Conservation (phyloP, 2,329 filamentous ascomycete genomes). For the Nigrograna mackinnonii region DNA sequence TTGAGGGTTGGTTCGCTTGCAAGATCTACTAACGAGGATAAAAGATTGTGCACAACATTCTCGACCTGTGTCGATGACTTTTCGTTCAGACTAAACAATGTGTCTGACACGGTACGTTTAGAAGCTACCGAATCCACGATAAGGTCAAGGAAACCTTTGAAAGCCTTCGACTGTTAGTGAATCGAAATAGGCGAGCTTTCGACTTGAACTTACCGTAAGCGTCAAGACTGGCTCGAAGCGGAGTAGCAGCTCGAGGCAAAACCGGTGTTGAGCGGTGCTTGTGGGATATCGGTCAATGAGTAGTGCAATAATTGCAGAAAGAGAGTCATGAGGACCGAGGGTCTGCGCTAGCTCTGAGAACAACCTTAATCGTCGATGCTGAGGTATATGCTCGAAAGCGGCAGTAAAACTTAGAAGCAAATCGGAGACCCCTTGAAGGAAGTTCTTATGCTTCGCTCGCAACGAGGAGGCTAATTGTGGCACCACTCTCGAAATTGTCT, state of each 20-base stretch:
- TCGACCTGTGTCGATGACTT: slow-evolving; percentile 43
- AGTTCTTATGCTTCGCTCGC: slow-evolving; percentile 74
- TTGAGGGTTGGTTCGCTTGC: slow-evolving; percentile 35
- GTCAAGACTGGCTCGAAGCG: slow-evolving; percentile 76
- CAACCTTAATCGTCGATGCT: slow-evolving; percentile 78
- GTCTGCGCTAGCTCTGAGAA: slow-evolving; percentile 86
- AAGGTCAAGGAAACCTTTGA: slow-evolving; percentile 76
- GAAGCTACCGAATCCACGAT: slow-evolving; percentile 75
- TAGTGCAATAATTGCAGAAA: slow-evolving; percentile 87
- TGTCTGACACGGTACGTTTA: slow-evolving; percentile 73
- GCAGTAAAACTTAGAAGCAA: slow-evolving; percentile 94
- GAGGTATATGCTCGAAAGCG: slow-evolving; percentile 93
- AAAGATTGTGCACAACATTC: slow-evolving; percentile 38
- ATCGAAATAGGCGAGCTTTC: slow-evolving; percentile 1
- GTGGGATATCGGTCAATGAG: slow-evolving; percentile 85
- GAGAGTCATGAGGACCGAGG: slow-evolving; percentile 81
- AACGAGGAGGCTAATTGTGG: slow-evolving; percentile 88
- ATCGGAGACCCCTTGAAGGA: slow-evolving; percentile 82
- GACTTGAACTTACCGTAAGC: slow-evolving; percentile 50
- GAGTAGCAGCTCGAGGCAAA: slow-evolving; percentile 74
- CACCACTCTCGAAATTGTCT: slow-evolving; percentile 91
- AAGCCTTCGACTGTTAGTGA: slow-evolving; percentile 52
- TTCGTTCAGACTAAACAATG: slow-evolving; percentile 67
- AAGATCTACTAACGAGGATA: slow-evolving; percentile 43
- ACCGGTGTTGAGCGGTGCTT: slow-evolving; percentile 73